Evolutionary conservation across 1,284 basidiomycete species (phyloP), one percentile per base, ranked within the genome.

Genomic region (Ganoderma meredithae): DNA sequence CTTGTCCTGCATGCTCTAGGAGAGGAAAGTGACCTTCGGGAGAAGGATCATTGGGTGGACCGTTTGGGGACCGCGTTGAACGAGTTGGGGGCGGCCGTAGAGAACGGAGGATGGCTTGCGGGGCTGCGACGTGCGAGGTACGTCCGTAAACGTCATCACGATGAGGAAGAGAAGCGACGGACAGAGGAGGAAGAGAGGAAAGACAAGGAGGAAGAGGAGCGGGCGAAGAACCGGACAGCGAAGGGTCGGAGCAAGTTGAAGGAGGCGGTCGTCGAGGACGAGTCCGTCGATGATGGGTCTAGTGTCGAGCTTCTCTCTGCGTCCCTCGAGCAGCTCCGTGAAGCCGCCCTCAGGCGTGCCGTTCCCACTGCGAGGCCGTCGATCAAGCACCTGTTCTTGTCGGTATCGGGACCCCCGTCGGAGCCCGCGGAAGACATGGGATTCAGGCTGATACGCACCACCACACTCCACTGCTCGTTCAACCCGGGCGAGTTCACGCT

Each of bases 311-410:
- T 6, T 10, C 33, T 60, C 22, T 22, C 39, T 60, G 12, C 52
- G 15, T 58, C 67, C 6, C 68, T 81, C 3, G 72, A 74, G 17
- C 74, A 80, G 62, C 75, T 86, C 8, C 79, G 79, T 19, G 71
- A 72, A 0, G 67, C 82, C 2, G 73, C 77, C n/a, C 68, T 77
- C 17, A 74, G 63, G 8, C 62, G 70, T 15, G 43, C 33, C 1
- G 44, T 41, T 1, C 69, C 70, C 0, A 74, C 77, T 2, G 76
- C 79, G 15, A 77, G 78, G 39, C 77, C 79, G 3, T 71, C 76
- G 12, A 75, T 80, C 8, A 83, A 81, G 61, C 86, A 88, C 71
- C 74, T 90, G 0, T 73, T 89, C 13, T 78, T 90, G 4, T 86
- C 84, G 58, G 79, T 86, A 82, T 15, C 82, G 82, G 17, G 67